phyloP scores from a whole-genome alignment of 345 rosid species.

The Zanthoxylum bungeanum region DNA sequence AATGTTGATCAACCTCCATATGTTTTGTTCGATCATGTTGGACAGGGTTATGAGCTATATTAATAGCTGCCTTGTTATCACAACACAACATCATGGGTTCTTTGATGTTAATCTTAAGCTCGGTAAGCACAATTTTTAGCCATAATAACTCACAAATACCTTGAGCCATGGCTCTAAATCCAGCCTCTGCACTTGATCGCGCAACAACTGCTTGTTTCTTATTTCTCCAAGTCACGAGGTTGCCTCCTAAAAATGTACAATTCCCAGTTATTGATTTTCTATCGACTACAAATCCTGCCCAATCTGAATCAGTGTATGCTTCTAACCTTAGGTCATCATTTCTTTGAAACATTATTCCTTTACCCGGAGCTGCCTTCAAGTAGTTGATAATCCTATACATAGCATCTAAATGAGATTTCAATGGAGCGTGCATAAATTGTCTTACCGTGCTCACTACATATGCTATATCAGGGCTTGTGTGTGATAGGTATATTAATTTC shows the following conservation, averaged over 20 bases:
- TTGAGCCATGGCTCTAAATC: not conserved
- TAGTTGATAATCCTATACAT: not conserved
- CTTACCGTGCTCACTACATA: not conserved
- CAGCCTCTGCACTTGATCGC: not conserved
- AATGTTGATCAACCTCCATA: not conserved
- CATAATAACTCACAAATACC: not conserved
- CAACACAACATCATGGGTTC: not conserved
- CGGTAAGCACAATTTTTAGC: not conserved
- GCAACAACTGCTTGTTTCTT: not conserved
- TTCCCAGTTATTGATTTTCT: not conserved
- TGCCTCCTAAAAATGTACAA: not conserved
- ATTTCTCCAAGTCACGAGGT: too few relatives aligned
- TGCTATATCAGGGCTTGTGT: not conserved
- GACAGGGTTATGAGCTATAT: not conserved
- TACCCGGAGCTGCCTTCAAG: not conserved
- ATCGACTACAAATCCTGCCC: not conserved
- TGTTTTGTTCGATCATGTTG: slow-evolving; percentile 7
- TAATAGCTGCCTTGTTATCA: not conserved
- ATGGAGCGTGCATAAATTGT: not conserved
- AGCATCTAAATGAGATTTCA: not conserved
- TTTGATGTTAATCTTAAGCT: not conserved
- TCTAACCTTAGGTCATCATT: not conserved
- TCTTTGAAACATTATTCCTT: not conserved
- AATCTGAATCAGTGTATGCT: not conserved
- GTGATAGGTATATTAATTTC: not conserved